A percentile compares a stretch with the other conserved stretches of the same genome.
Evolutionary conservation across 2,329 filamentous ascomycete species (phyloP).

Genomic region (Penicillium sp.): DNA sequence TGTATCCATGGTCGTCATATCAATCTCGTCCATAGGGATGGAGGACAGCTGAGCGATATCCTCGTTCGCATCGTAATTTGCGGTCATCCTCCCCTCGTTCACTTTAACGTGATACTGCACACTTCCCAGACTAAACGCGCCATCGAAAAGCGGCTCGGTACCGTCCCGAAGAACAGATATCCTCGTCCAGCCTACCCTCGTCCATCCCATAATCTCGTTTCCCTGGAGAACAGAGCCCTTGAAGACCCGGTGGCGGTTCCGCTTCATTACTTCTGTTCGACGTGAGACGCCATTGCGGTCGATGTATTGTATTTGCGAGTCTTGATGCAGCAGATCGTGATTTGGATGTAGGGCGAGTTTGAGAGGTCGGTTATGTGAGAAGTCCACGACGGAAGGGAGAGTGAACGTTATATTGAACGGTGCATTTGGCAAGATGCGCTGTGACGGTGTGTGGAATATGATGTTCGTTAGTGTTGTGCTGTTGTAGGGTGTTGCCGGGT

Average conservation of each 20-base stretch:
- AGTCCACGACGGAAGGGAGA: background rate
- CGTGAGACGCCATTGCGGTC: background rate
- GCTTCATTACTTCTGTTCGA: background rate
- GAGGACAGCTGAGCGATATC: too few species aligned
- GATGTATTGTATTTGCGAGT: conserved; percentile 17
- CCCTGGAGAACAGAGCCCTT: conserved; percentile 3
- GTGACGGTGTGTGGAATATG: conserved; percentile 1
- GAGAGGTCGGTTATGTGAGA: background rate
- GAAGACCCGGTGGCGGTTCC: conserved; percentile 2
- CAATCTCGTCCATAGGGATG: background rate
- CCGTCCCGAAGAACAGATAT: conserved; percentile 20
- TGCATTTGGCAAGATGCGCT: background rate
- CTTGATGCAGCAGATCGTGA: conserved; percentile 14
- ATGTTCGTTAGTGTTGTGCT: conserved; percentile 1
- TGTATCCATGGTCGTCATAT: background rate
- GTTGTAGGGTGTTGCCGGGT: background rate
- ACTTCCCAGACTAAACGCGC: conserved; percentile 11
- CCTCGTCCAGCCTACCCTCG: conserved; percentile 19
- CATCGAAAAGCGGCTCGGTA: conserved; percentile 17
- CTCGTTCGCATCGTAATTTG: background rate
- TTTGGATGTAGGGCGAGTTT: conserved; percentile 17
- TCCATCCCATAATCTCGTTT: background rate
- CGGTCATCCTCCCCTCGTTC: background rate
- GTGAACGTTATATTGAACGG: conserved; percentile 14
- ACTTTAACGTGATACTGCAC: conserved; percentile 14